Evolutionary conservation across 1,284 basidiomycete genomes (phyloP).

Genomic region (Bjerkandera adusta): DNA sequence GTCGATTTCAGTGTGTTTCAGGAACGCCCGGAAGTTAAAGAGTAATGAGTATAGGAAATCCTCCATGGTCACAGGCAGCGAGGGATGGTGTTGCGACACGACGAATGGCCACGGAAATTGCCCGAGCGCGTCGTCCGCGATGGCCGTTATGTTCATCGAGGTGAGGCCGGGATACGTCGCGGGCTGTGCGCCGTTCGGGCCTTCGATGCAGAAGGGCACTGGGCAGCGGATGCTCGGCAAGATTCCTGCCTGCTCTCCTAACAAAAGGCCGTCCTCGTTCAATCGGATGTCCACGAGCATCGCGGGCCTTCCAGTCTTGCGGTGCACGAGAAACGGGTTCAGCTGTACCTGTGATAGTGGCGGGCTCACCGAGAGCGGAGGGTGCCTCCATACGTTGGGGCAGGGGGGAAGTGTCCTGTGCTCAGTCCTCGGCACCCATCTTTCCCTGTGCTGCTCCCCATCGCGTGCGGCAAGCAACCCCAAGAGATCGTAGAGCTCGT

Average conservation of each 20-base stretch:
- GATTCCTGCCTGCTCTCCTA: conserved; percentile 12
- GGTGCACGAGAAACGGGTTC: conserved; percentile 52
- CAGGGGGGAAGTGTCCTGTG: conserved; percentile 50
- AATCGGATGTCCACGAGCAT: conserved; percentile 47
- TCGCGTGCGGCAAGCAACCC: too few species aligned
- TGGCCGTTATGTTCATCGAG: conserved; percentile 47
- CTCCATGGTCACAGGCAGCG: conserved; percentile 44
- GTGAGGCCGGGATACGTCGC: conserved; percentile 57
- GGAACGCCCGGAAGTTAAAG: conserved; percentile 44
- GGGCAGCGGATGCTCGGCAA: conserved; percentile 17
- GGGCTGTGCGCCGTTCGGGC: conserved; percentile 47
- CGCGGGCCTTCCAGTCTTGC: conserved; percentile 39
- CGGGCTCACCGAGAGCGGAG: conserved; percentile 33
- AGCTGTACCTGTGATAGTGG: conserved; percentile 45
- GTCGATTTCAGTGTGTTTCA: too few species aligned
- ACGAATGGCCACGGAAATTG: conserved; percentile 54
- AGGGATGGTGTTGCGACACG: conserved; percentile 27
- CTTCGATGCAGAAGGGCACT: conserved; percentile 30
- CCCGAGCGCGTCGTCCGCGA: conserved; percentile 46
- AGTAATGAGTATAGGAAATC: conserved; percentile 50
- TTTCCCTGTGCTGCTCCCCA: too few species aligned
- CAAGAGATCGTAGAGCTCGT: too few species aligned
- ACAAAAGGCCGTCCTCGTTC: conserved; percentile 17
- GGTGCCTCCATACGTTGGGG: conserved; percentile 43
- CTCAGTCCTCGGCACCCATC: conserved; percentile 46